Evolutionary conservation across 177 flowering plant genomes (phyloP).

Genomic region (Vitis hybrid): DNA sequence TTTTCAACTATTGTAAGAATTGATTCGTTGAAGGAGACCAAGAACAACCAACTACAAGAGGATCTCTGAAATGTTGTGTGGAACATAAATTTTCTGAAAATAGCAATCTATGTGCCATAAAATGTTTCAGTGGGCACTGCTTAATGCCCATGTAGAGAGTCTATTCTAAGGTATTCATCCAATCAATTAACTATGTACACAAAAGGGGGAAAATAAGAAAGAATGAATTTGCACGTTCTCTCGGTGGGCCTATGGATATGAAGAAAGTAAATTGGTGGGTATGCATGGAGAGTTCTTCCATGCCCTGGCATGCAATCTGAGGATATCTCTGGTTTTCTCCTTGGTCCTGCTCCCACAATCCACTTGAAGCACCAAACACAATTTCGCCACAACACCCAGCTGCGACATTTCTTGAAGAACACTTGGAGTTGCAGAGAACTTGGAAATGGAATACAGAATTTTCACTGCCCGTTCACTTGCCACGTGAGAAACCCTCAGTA

Average conservation of each 20-base stretch:
- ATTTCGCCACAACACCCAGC: slow-evolving; percentile 66
- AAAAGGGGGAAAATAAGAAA: too few relatives aligned
- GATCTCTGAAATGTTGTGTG: too few relatives aligned
- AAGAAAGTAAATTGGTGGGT: slow-evolving; percentile 27
- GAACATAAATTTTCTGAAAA: too few relatives aligned
- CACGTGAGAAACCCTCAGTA: slow-evolving; percentile 61
- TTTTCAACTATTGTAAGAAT: too few relatives aligned
- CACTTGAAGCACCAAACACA: slow-evolving; percentile 64
- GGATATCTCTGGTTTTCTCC: slow-evolving; percentile 55
- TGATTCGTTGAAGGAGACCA: too few relatives aligned
- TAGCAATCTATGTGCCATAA: too few relatives aligned
- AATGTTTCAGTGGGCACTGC: too few relatives aligned
- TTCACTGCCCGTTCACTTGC: slow-evolving; percentile 69
- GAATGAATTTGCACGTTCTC: too few relatives aligned
- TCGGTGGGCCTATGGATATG: slow-evolving; percentile 26
- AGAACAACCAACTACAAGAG: too few relatives aligned
- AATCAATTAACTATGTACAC: too few relatives aligned
- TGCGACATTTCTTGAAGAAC: slow-evolving; percentile 70
- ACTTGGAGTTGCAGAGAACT: slow-evolving; percentile 34
- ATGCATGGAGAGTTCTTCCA: slow-evolving; percentile 62
- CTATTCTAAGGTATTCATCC: too few relatives aligned
- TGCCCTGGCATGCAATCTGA: slow-evolving; percentile 42
- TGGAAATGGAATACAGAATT: slow-evolving; percentile 45
- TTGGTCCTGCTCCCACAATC: slow-evolving; percentile 40
- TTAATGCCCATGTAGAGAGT: too few relatives aligned